These are phyloP conservation scores for Mycena belliarum DNA, from an alignment of 768 basidiomycete species.

Conservation along the genomic window DNA sequence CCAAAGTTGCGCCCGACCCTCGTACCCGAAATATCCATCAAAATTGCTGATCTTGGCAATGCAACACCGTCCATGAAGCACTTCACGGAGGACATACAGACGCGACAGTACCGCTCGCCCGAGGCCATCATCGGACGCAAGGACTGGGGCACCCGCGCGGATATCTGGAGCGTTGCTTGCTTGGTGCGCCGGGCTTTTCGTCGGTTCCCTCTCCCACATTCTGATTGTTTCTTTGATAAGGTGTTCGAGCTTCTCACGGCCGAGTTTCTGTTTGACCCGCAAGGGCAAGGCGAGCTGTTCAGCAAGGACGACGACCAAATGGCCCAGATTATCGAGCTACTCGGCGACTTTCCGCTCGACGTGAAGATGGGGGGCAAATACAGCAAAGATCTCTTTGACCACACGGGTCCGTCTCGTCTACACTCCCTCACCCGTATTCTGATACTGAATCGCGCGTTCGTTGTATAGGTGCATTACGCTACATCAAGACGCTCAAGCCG, in stretches of 20 bases:
- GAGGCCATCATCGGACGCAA: constrained; percentile 88
- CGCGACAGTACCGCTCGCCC: constrained; percentile 93
- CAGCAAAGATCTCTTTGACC: constrained; percentile 83
- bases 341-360: constrained; percentile 74
- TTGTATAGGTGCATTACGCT: constrained; percentile 70
- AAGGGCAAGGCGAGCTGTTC: constrained; percentile 77
- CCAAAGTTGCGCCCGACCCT: constrained; percentile 15
- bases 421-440: no score
- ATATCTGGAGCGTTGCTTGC: constrained; percentile 92
- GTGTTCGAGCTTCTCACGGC: constrained; percentile 88
- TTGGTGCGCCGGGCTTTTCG: constrained; percentile 48
- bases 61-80: constrained; percentile 90
- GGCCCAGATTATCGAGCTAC: constrained; percentile 90
- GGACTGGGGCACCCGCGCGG: constrained; percentile 84
- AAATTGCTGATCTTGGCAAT: constrained; percentile 94
- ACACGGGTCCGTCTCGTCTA: constrained; percentile 43
- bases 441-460: no score
- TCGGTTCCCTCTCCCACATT: background rate
- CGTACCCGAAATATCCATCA: constrained; percentile 68
- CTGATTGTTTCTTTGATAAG: constrained; percentile 33
- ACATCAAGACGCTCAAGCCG: constrained; percentile 72
- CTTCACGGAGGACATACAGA: constrained; percentile 95
- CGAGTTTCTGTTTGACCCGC: constrained; percentile 91
- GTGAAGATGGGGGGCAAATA: constrained; percentile 85
- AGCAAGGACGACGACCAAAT: constrained; percentile 95